These are phyloP conservation scores for Colletotrichum sidae DNA, from an alignment of 2,329 filamentous ascomycete species.

Conservation along the genomic window DNA sequence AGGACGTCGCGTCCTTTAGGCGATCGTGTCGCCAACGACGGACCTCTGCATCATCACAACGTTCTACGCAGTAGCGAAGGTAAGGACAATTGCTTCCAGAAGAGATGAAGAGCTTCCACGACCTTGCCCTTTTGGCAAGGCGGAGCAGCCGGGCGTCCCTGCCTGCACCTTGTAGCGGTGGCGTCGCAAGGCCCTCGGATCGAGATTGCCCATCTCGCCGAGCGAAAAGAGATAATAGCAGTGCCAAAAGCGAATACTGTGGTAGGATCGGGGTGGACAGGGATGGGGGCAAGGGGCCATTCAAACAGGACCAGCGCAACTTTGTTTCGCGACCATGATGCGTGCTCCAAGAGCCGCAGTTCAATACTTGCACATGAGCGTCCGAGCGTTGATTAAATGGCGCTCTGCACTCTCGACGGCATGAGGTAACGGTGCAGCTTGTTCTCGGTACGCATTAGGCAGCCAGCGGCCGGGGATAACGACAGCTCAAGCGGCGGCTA, in stretches of 20 bases:
- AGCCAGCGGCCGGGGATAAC: not conserved
- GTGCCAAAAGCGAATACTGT: slow-evolving; percentile 14
- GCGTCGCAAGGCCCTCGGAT: slow-evolving; percentile 26
- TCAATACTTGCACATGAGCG: slow-evolving; percentile 21
- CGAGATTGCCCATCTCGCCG: slow-evolving; percentile 27
- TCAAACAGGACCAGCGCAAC: slow-evolving; percentile 38
- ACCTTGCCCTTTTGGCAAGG: slow-evolving; percentile 28
- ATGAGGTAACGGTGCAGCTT: slow-evolving; percentile 21
- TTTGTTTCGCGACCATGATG: slow-evolving; percentile 33
- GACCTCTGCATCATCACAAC: slow-evolving; percentile 11
- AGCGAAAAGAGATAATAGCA: slow-evolving; percentile 19
- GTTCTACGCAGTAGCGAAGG: not conserved
- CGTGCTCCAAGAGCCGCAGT: slow-evolving; percentile 24
- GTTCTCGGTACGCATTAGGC: too few relatives aligned
- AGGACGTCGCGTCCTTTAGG: too few relatives aligned
- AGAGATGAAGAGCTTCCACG: slow-evolving; percentile 31
- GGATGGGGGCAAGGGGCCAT: slow-evolving; percentile 17
- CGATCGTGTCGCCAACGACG: too few relatives aligned
- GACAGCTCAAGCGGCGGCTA: slow-evolving; percentile 17
- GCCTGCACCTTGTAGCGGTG: slow-evolving; percentile 26
- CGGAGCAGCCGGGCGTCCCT: slow-evolving; percentile 32
- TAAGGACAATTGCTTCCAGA: slow-evolving; percentile 28
- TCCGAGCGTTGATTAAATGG: slow-evolving; percentile 36
- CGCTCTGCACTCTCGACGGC: slow-evolving; percentile 17
- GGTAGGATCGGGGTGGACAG: slow-evolving; percentile 4